Evolutionary conservation across 2,329 filamentous ascomycete genomes (phyloP).

Genomic region (Davidsoniella virescens): DNA sequence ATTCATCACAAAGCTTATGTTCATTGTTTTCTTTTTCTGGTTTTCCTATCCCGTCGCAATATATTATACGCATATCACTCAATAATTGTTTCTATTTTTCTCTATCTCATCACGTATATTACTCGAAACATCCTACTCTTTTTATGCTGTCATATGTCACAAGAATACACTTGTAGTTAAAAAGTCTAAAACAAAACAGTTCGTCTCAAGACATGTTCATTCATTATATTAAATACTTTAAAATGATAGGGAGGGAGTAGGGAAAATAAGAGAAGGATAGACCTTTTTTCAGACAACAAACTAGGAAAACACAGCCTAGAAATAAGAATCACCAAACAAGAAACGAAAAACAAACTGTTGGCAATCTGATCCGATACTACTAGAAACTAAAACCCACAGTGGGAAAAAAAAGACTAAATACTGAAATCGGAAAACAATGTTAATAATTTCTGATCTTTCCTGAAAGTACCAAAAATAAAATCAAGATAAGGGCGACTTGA

Average conservation of each 20-base stretch:
- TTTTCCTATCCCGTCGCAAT: background rate
- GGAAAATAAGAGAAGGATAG: too few species aligned
- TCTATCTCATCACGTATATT: too few species aligned
- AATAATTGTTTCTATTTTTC: background rate
- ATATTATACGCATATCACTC: background rate
- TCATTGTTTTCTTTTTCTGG: background rate
- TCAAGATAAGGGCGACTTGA: background rate
- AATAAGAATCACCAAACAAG: background rate
- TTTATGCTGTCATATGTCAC: background rate
- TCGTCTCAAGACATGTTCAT: conserved; percentile 2
- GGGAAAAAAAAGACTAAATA: background rate
- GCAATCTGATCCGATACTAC: background rate
- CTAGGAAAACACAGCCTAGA: conserved; percentile 1
- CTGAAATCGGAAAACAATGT: background rate
- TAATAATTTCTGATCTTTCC: background rate
- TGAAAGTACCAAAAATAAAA: background rate
- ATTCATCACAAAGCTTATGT: too few species aligned
- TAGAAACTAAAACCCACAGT: background rate
- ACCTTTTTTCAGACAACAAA: background rate
- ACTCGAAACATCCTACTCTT: too few species aligned
- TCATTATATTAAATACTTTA: conserved; percentile 6
- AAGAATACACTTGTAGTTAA: background rate
- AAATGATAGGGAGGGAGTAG: background rate
- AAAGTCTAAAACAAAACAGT: background rate
- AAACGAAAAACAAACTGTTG: background rate